Conservation (phyloP, 495 filamentous ascomycete genomes). For the Cudoniella acicularis region DNA sequence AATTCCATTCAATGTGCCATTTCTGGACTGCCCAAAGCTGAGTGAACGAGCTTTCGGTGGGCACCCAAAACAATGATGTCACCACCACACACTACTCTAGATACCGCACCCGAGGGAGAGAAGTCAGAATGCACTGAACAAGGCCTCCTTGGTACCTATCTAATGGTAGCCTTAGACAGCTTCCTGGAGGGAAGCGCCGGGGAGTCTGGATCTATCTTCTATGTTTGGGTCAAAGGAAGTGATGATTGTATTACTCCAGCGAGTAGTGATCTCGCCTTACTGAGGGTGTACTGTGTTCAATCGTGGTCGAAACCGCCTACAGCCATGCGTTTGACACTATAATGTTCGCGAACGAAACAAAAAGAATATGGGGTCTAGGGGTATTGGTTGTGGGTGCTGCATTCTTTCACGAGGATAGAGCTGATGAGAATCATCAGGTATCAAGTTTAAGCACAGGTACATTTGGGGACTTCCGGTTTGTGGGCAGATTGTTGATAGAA, state of each 20-base stretch:
- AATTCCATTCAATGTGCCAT: slow-evolving; percentile 1
- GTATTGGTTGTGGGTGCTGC: background rate
- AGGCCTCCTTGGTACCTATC: background rate
- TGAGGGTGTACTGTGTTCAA: background rate
- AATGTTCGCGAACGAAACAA: background rate
- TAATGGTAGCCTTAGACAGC: background rate
- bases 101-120: background rate
- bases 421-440: background rate
- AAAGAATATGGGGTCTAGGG: background rate
- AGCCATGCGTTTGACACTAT: background rate
- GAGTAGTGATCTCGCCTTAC: background rate
- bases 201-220: background rate
- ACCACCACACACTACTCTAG: background rate
- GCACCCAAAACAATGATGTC: background rate
- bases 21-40: background rate
- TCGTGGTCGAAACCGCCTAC: background rate
- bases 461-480: background rate
- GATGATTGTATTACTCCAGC: background rate
- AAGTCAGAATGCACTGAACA: background rate
- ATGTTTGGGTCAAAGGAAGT: slow-evolving; percentile 1
- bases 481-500: slow-evolving; percentile 2
- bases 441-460: background rate
- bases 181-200: background rate
- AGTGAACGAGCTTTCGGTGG: background rate
- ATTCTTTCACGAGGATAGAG: background rate